Evolutionary conservation across 1,284 basidiomycete genomes (phyloP).

Genomic region (Malassezia globosa): DNA sequence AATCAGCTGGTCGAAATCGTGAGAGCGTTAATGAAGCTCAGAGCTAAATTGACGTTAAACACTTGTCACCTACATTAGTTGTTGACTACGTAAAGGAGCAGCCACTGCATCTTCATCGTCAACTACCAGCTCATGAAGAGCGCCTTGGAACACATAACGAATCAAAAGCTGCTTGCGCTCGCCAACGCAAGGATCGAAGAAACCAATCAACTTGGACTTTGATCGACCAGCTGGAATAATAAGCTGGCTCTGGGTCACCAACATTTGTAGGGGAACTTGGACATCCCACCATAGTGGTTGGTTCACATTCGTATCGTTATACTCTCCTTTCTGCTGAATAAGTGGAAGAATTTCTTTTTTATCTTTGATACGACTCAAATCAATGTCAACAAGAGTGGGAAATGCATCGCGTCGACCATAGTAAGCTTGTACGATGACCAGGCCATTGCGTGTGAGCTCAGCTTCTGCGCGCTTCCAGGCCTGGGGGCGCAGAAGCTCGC

Average conservation of each 20-base stretch:
- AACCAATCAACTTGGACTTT: constrained; percentile 60
- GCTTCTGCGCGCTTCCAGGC: constrained; percentile 47
- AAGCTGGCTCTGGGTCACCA: constrained; percentile 67
- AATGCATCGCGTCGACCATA: constrained; percentile 49
- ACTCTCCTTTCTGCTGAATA: neutral
- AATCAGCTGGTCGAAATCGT: no score
- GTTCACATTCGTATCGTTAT: neutral
- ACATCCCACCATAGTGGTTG: constrained; percentile 58
- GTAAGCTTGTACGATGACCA: constrained; percentile 61
- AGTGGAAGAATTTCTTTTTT: neutral
- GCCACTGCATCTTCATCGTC: constrained; percentile 62
- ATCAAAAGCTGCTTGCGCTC: constrained; percentile 60
- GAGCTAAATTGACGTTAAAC: no score
- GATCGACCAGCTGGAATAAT: constrained; percentile 63
- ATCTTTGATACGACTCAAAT: neutral
- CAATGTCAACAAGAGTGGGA: constrained; percentile 11
- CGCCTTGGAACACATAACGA: constrained; percentile 63
- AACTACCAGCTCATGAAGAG: constrained; percentile 63
- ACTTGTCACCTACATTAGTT: neutral
- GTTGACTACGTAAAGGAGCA: constrained; percentile 54
- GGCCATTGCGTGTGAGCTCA: constrained; percentile 51
- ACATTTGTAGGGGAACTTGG: constrained; percentile 65
- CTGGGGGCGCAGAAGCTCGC: constrained; percentile 49
- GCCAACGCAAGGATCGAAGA: constrained; percentile 63
- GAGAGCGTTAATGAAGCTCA: neutral